A percentile compares a stretch with the other conserved stretches of the same genome.
These are phyloP conservation scores for Phytopythium helicoides DNA, from an alignment of 352 stramenopile genomes.

Conservation along the genomic window DNA sequence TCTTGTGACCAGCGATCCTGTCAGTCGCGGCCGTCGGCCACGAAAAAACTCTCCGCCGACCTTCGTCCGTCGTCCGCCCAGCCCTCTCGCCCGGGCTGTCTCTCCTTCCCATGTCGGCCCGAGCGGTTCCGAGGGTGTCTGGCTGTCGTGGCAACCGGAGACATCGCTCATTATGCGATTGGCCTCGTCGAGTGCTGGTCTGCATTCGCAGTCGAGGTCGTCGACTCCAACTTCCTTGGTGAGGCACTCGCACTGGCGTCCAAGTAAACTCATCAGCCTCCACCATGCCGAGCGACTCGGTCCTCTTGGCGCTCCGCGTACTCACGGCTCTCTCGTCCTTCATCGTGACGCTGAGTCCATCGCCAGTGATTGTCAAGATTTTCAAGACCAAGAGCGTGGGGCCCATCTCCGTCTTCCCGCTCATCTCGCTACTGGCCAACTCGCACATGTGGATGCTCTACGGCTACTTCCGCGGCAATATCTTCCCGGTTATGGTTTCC, in stretches of 20 bases:
- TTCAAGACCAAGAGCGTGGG: constrained; percentile 31
- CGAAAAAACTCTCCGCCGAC: too few species aligned
- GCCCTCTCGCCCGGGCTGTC: not conserved
- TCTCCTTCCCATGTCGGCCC: not conserved
- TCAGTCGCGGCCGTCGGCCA: too few species aligned
- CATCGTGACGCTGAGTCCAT: constrained; percentile 32
- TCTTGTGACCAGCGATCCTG: too few species aligned
- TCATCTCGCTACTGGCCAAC: constrained; percentile 39
- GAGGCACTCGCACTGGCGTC: not conserved
- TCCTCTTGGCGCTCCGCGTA: constrained; percentile 10
- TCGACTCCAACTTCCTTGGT: not conserved
- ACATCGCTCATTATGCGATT: constrained; percentile 4
- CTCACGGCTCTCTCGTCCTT: constrained; percentile 33
- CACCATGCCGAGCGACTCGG: constrained; percentile 6
- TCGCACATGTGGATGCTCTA: constrained; percentile 45
- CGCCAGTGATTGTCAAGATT: constrained; percentile 33
- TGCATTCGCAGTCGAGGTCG: not conserved
- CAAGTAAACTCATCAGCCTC: not conserved
- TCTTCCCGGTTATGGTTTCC: constrained; percentile 50
- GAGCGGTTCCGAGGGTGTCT: not conserved
- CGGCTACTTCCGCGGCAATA: constrained; percentile 39
- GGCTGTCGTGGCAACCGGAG: not conserved
- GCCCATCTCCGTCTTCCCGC: constrained; percentile 32
- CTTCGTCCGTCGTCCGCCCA: too few species aligned
- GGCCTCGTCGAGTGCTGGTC: constrained; percentile 3